Percentiles rank a stretch among this genome's conserved stretches.
Conservation (phyloP, 2,329 filamentous ascomycete genomes). For the Calonectria hongkongensis region DNA sequence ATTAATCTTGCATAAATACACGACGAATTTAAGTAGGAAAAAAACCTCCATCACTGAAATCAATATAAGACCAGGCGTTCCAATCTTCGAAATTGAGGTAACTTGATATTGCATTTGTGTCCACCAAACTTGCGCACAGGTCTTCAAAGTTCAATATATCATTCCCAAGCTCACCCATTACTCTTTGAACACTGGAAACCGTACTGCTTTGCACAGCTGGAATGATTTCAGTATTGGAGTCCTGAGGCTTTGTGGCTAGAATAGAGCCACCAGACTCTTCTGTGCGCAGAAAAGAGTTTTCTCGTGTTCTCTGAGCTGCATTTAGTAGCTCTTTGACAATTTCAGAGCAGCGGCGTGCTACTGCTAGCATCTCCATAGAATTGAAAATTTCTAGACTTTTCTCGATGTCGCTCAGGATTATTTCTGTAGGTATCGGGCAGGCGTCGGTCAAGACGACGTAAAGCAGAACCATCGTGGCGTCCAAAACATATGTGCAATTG, state of each 20-base stretch:
- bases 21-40: not conserved
- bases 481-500: not conserved
- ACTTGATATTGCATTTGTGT: not conserved
- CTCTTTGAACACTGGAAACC: not conserved
- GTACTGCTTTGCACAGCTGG: not conserved
- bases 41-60: not conserved
- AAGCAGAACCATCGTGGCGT: not conserved
- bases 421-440: not conserved
- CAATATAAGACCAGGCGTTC: not conserved
- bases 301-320: not conserved
- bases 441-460: not conserved
- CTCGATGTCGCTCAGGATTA: not conserved
- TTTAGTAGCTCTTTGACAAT: not conserved
- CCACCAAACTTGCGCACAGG: not conserved
- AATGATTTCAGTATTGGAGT: not conserved
- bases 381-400: not conserved
- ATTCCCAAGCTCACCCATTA: not conserved
- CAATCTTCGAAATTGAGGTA: not conserved
- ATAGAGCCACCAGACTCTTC: not conserved
- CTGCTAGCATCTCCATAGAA: not conserved
- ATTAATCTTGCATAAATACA: not conserved
- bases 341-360: not conserved
- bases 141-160: not conserved
- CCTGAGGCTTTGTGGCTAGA: not conserved
- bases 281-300: not conserved